Evolutionary conservation across 169 alveolate genomes (phyloP).

Genomic region (Plasmodium knowlesi): DNA sequence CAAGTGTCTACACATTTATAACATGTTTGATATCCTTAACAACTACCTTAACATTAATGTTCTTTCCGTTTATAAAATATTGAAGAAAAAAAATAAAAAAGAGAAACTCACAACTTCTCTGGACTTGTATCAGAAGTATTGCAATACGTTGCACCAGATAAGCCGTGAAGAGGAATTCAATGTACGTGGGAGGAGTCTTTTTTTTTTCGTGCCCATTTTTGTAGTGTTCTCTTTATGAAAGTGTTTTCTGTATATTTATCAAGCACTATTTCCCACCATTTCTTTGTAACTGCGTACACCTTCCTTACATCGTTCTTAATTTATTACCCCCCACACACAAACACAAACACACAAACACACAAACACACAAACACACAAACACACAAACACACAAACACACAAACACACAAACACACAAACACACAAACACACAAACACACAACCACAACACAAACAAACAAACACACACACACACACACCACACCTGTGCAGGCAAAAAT

Average conservation of each 20-base stretch:
- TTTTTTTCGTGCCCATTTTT: not conserved
- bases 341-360: too few species aligned
- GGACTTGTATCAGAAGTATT: conserved; percentile 81
- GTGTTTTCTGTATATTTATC: not conserved
- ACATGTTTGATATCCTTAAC: conserved; percentile 86
- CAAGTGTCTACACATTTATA: conserved; percentile 84
- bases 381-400: too few species aligned
- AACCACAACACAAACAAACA: too few species aligned
- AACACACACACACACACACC: too few species aligned
- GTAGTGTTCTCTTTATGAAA: not conserved
- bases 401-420: too few species aligned
- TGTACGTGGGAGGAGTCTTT: conserved; percentile 41
- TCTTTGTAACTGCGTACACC: not conserved
- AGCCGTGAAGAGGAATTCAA: conserved; percentile 69
- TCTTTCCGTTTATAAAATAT: conserved; percentile 86
- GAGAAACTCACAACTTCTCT: conserved; percentile 75
- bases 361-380: too few species aligned
- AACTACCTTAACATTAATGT: conserved; percentile 84
- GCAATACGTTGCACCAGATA: conserved; percentile 74
- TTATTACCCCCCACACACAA: too few species aligned
- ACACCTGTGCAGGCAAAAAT: conserved; percentile 23
- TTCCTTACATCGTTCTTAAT: too few species aligned
- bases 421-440: too few species aligned
- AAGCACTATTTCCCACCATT: not conserved
- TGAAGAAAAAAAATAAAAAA: conserved; percentile 87